A percentile compares a stretch with the other conserved stretches of the same genome.
Evolutionary conservation across 2,329 filamentous ascomycete species (phyloP).

Genomic region (Fusarium cyanostomum): DNA sequence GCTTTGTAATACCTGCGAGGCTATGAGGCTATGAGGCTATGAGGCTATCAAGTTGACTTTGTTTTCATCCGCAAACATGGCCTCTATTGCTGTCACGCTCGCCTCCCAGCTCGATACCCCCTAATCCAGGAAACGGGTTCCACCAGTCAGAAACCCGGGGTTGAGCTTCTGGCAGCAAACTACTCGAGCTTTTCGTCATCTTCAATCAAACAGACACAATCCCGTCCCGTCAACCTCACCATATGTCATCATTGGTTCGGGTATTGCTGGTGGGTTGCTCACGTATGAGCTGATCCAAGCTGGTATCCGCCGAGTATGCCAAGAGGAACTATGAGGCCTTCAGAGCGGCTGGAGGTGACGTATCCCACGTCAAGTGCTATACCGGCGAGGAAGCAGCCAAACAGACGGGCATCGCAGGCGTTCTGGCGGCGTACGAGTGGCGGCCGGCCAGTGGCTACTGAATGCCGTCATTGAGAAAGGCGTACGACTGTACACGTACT

Average conservation of each 20-base stretch:
- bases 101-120: not conserved
- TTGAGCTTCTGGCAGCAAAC: not conserved
- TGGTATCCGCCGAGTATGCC: not conserved
- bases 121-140: not conserved
- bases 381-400: not conserved
- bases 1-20: too few relatives aligned
- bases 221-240: not conserved
- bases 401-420: not conserved
- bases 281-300: not conserved
- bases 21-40: too few relatives aligned
- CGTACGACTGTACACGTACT: not conserved
- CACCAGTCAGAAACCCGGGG: not conserved
- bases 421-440: not conserved
- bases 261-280: not conserved
- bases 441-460: not conserved
- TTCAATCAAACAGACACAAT: not conserved
- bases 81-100: not conserved
- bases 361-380: not conserved
- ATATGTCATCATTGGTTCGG: not conserved
- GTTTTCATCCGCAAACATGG: not conserved
- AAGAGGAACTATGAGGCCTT: not conserved
- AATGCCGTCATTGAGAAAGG: not conserved
- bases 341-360: not conserved
- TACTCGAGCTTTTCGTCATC: not conserved
- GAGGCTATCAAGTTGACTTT: not conserved